Percentiles rank a stretch among this genome's conserved stretches.
Evolutionary conservation across 495 filamentous ascomycete species (phyloP).

Genomic region (Neurospora pannonica): DNA sequence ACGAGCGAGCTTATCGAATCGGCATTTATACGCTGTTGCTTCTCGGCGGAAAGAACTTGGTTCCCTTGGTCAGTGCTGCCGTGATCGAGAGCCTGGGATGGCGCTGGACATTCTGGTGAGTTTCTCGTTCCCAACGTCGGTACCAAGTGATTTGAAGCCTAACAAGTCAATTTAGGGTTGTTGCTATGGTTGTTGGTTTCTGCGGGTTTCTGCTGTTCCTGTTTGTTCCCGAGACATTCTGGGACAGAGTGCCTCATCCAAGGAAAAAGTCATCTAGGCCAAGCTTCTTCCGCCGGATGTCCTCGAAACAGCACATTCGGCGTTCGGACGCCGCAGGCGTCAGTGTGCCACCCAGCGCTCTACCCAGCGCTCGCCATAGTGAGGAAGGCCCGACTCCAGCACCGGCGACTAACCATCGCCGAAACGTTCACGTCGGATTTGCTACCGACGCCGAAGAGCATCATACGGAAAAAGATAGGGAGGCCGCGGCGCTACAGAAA

Average conservation of each 20-base stretch:
- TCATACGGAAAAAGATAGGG: not conserved
- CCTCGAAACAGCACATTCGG: slow-evolving; percentile 18
- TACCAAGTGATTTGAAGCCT: slow-evolving; percentile 6
- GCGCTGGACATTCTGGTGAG: slow-evolving; percentile 90
- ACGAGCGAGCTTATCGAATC: slow-evolving; percentile 87
- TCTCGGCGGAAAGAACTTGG: slow-evolving; percentile 85
- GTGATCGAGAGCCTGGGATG: slow-evolving; percentile 71
- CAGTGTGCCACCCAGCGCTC: not conserved
- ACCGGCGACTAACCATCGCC: not conserved
- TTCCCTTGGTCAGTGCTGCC: slow-evolving; percentile 79
- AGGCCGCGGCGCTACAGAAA: not conserved
- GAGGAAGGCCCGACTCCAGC: slow-evolving; percentile 4
- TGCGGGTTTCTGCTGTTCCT: slow-evolving; percentile 70
- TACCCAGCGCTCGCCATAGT: not conserved
- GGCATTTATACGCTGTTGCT: slow-evolving; percentile 92
- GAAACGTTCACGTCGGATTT: slow-evolving; percentile 46
- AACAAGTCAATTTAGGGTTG: slow-evolving; percentile 47
- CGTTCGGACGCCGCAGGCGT: not conserved
- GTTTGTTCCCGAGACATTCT: slow-evolving; percentile 93
- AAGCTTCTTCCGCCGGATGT: slow-evolving; percentile 32
- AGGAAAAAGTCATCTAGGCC: slow-evolving; percentile 29
- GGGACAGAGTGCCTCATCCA: slow-evolving; percentile 73
- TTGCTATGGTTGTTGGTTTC: slow-evolving; percentile 74
- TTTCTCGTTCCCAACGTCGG: not conserved
- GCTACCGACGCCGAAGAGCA: slow-evolving; percentile 15